Conservation (phyloP, 768 basidiomycete species). For the Collybia sp. region DNA sequence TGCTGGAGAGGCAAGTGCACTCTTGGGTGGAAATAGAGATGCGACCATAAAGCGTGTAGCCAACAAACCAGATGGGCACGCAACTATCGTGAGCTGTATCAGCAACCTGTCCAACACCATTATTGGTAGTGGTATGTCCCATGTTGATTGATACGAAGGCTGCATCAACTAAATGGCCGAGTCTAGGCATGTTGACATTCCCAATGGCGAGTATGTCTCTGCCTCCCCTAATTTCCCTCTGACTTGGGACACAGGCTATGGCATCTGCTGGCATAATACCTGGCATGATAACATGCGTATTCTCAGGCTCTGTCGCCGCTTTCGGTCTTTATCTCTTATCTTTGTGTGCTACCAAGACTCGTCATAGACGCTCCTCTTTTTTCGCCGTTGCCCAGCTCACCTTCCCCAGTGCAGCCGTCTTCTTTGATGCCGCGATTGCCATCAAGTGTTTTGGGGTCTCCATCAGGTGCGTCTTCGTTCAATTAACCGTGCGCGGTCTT, state of each 20-base stretch:
- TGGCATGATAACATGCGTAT: constrained; percentile 81
- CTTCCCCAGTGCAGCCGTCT: constrained; percentile 81
- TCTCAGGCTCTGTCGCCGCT: constrained; percentile 70
- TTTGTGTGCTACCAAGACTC: constrained; percentile 72
- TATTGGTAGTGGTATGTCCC: constrained; percentile 75
- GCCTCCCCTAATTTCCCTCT: neutral
- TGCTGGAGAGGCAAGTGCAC: constrained; percentile 51
- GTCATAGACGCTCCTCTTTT: constrained; percentile 76
- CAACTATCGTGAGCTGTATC: constrained; percentile 61
- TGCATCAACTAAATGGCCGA: constrained; percentile 1
- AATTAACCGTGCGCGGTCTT: neutral
- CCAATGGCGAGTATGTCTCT: constrained; percentile 53
- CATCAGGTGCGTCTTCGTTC: constrained; percentile 55
- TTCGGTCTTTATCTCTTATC: constrained; percentile 91
- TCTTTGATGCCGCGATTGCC: constrained; percentile 93
- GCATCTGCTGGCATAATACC: constrained; percentile 88
- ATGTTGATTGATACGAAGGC: constrained; percentile 4
- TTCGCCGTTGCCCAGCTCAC: constrained; percentile 82
- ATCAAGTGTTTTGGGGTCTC: constrained; percentile 97
- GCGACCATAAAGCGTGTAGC: constrained; percentile 11
- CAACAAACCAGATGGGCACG: constrained; percentile 54
- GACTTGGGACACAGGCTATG: constrained; percentile 56
- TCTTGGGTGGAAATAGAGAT: constrained; percentile 45
- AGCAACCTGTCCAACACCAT: constrained; percentile 88
- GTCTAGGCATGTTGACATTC: constrained; percentile 81